Evolutionary conservation across 495 filamentous ascomycete species (phyloP), one percentile per base, ranked within the genome.

Genomic region (Hyaloscypha finlandica): DNA sequence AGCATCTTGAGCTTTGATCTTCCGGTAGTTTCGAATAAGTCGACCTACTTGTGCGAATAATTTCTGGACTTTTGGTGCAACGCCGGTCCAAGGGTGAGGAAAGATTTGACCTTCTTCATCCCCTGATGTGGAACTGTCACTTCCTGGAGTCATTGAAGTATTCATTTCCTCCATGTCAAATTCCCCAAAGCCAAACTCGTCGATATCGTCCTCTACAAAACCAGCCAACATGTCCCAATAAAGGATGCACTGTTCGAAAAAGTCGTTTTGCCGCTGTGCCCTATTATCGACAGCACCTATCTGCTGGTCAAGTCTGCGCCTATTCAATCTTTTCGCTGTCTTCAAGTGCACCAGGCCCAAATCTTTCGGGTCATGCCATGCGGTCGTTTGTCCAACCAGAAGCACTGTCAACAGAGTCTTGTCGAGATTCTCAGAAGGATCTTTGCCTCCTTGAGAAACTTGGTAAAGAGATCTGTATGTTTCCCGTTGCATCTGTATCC

Each of bases 201-300:
- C 70, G 1, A 80, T 70, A 48, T 80, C 78, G 59, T 86, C 83
- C 29, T 82, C 77, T 12, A 87, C 83, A 63, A 83, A 87, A 0
- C 83, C 84, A 5, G 85, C 81, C 30, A 86, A 77, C 84, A 87
- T 87, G 61, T 87, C 84, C 84, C 84, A 87, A 66, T 87, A 87
- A 16, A 87, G 74, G 1, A 87, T 75, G 45, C 83, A 80, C 70
- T 87, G 84, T 68, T 85, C 81, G 71, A 87, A 87, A 68, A 87
- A 87, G 55, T 81, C 80, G 57, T 83, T 86, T 60, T 80, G 84
- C 68, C 78, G 77, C 66, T 66, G 69, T 45, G 64, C 78, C 61
- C 74, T 76, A 29, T 54, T 62, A 2, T 73, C 57, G 4, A 77
- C 68, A n/a, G 20, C 29, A 25, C 6, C 42, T 1, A 8, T 12